These are phyloP conservation scores for Salpingoeca rosetta DNA, from an alignment of 78 protist genomes.

Conservation along the genomic window DNA sequence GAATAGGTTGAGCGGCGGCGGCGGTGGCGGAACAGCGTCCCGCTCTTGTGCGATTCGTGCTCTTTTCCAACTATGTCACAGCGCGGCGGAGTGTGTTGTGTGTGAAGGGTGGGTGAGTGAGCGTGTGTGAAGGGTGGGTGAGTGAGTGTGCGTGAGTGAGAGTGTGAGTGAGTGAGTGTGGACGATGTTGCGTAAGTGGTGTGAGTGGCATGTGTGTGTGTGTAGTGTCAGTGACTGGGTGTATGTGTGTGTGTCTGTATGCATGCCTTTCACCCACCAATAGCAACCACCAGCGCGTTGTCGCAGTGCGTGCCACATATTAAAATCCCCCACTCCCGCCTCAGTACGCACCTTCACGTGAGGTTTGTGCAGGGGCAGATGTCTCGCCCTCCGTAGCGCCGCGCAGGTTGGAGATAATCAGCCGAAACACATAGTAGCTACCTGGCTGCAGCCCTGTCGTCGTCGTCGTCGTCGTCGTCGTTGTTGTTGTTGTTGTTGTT, in stretches of 20 bases:
- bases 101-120: too few relatives aligned
- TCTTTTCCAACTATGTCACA: too few relatives aligned
- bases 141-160: too few relatives aligned
- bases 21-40: too few relatives aligned
- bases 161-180: too few relatives aligned
- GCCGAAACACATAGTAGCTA: not conserved
- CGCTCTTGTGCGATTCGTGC: too few relatives aligned
- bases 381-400: not conserved
- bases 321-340: not conserved
- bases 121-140: too few relatives aligned
- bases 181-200: too few relatives aligned
- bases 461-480: not conserved
- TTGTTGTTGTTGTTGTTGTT: too few relatives aligned
- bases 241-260: not conserved
- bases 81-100: too few relatives aligned
- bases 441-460: not conserved
- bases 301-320: not conserved
- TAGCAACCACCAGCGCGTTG: not conserved
- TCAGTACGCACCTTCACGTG: not conserved
- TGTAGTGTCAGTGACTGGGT: not conserved
- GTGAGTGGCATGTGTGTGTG: too few relatives aligned
- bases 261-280: not conserved
- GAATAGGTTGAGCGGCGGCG: too few relatives aligned
- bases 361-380: not conserved
- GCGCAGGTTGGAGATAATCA: not conserved